A percentile compares a stretch with the other conserved stretches of the same genome.
phyloP scores from a whole-genome alignment of 164 flowering plant genomes.

The Umbilicus rupestris region DNA sequence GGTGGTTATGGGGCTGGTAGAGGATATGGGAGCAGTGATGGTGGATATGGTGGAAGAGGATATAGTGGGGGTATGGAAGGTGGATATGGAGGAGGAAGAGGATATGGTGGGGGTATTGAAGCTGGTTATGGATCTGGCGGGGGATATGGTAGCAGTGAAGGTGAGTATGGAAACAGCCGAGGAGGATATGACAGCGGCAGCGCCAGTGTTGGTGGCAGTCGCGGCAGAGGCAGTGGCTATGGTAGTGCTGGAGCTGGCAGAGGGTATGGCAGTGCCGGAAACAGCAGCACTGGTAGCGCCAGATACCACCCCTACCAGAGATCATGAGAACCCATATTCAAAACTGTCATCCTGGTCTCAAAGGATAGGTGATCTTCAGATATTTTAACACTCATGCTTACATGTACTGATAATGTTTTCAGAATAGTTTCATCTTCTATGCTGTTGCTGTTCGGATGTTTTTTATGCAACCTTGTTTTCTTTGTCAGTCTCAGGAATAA shows the following conservation, averaged over 20 bases:
- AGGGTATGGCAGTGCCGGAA: slow-evolving; percentile 7
- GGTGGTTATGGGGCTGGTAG: slow-evolving; percentile 24
- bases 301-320: slow-evolving; percentile 41
- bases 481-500: no score
- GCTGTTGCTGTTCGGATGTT: background rate
- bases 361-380: background rate
- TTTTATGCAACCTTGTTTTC: no score
- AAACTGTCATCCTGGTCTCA: background rate
- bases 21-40: slow-evolving; percentile 19
- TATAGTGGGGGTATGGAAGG: slow-evolving; percentile 14
- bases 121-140: slow-evolving; percentile 19
- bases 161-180: slow-evolving; percentile 18
- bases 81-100: slow-evolving; percentile 23
- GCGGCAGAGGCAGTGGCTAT: slow-evolving; percentile 17
- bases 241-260: slow-evolving; percentile 16
- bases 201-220: background rate
- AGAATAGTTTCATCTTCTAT: no score
- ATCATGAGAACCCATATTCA: background rate
- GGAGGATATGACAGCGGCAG: slow-evolving; percentile 21
- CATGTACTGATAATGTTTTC: background rate
- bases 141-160: slow-evolving; percentile 14
- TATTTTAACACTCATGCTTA: background rate
- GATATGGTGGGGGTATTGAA: slow-evolving; percentile 16
- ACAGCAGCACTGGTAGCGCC: slow-evolving; percentile 11
- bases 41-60: slow-evolving; percentile 16